Evolutionary conservation across 2,329 filamentous ascomycete species (phyloP).

Genomic region (Scedosporium apiospermum): DNA sequence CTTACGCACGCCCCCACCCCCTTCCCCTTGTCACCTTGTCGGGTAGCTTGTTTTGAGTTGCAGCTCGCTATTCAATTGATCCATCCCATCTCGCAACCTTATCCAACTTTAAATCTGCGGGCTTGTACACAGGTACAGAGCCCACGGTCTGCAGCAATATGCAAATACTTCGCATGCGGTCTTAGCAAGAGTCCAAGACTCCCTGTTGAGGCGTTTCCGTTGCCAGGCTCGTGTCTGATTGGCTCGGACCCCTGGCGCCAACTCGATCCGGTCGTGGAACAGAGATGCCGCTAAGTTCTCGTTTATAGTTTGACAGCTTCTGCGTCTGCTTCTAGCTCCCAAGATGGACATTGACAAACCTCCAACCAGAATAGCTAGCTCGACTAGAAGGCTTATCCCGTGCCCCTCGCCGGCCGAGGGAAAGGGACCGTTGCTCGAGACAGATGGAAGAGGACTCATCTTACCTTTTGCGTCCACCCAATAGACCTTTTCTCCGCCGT

Average conservation of each 20-base stretch:
- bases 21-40: background rate
- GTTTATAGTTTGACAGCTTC: background rate
- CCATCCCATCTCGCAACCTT: constrained; percentile 1
- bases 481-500: background rate
- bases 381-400: too few relatives aligned
- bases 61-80: background rate
- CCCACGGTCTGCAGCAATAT: too few relatives aligned
- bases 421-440: background rate
- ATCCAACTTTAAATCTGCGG: background rate
- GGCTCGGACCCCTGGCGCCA: constrained; percentile 2
- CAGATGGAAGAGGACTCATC: background rate
- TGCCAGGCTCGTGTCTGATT: background rate
- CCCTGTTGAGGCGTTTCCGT: background rate
- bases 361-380: too few relatives aligned
- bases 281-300: background rate
- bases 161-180: background rate
- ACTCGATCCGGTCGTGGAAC: constrained; percentile 1
- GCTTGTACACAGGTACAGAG: too few relatives aligned
- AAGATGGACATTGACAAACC: too few relatives aligned
- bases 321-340: background rate
- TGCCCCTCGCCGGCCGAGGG: background rate
- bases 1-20: background rate
- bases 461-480: background rate
- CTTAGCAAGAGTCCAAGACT: background rate
- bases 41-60: background rate